Conservation (phyloP, 495 filamentous ascomycete genomes). For the Penicillium canescens region DNA sequence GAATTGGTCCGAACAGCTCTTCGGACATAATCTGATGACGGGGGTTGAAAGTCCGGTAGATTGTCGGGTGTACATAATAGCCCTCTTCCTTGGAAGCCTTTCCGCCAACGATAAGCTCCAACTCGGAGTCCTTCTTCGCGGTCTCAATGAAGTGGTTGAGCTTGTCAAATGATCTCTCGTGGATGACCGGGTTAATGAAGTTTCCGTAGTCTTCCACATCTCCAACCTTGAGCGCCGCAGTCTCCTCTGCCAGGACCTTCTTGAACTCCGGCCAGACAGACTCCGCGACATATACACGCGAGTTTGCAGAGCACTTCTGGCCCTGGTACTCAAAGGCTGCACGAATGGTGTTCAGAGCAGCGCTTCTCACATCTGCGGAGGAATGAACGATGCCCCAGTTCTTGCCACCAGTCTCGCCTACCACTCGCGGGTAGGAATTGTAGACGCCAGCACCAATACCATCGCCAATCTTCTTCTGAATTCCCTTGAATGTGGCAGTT, state of each 20-base stretch:
- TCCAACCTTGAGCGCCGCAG: conserved; percentile 45
- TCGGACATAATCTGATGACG: conserved; percentile 62
- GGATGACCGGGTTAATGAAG: conserved; percentile 78
- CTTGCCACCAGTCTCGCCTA: conserved; percentile 86
- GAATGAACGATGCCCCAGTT: conserved; percentile 81
- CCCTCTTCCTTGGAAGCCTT: conserved; percentile 64
- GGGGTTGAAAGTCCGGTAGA: conserved; percentile 63
- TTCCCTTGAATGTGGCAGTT: conserved; percentile 71
- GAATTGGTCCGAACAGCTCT: conserved; percentile 78
- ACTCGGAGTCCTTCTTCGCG: conserved; percentile 60
- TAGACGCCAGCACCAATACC: conserved; percentile 68
- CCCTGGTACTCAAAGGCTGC: conserved; percentile 88
- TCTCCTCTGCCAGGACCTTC: conserved; percentile 45
- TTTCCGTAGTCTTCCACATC: conserved; percentile 57
- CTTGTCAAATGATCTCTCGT: conserved; percentile 67
- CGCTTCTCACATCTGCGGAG: conserved; percentile 72
- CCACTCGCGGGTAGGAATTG: conserved; percentile 72
- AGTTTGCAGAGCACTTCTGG: conserved; percentile 84
- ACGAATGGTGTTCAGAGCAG: conserved; percentile 74
- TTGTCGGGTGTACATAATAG: conserved; percentile 70
- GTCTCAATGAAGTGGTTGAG: conserved; percentile 61
- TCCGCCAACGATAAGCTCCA: conserved; percentile 68
- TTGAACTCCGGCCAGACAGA: conserved; percentile 64
- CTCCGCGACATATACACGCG: conserved; percentile 69
- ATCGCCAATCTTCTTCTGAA: conserved; percentile 70